Base-by-base conservation (phyloP, 495 filamentous ascomycete genomes). In the Evansstolkia leycettana region DNA sequence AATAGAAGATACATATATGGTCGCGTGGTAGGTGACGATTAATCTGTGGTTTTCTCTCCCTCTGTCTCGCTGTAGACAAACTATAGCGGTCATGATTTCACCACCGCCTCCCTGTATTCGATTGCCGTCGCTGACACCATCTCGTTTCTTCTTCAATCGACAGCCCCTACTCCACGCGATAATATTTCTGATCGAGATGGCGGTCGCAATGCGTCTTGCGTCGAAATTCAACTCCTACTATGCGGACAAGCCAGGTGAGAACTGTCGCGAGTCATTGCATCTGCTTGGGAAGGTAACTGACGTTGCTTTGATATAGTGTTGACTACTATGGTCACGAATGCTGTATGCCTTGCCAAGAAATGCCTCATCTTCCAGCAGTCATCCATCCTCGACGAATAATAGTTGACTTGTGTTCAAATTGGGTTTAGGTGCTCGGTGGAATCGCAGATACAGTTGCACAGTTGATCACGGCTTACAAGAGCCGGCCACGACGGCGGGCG, bases 271-370 rank as follows among this genome's bases (percentile, higher is more conserved):
- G 27, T 34, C 19, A n/a, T 23, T 37, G 17, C 28, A 35, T 28
- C 23, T 23, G 16, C 29, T 34, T 13, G 7, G 5, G 13, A 13
- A 3, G 31, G 18, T 18, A 28, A 26, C 28, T 33, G 17, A 41
- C 55, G 5, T 64, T 43, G 61, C 52, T 43, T 24, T 14, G 39
- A 15, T 37, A 46, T 59, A 83, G 84, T 98, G 25, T 69, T 98
- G 41, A 98, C 90, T 28, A 98, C 89, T 56, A 98, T 96, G 90
- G 82, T 95, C 41, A 89, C 85, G 46, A 98, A 98, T 60, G 81
- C 90, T 38, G 80, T 98, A 75, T 52, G 73, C 57, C 38, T 47
- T 29, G 23, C 18, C 28, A 19, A 7, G 38, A 9, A 28, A 15
- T n/a, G 4, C 11, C 28, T 23, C 20, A 9, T 5, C 5, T 9